phyloP scores from a whole-genome alignment of 1,284 basidiomycete genomes.

The Thelephora terrestris region DNA sequence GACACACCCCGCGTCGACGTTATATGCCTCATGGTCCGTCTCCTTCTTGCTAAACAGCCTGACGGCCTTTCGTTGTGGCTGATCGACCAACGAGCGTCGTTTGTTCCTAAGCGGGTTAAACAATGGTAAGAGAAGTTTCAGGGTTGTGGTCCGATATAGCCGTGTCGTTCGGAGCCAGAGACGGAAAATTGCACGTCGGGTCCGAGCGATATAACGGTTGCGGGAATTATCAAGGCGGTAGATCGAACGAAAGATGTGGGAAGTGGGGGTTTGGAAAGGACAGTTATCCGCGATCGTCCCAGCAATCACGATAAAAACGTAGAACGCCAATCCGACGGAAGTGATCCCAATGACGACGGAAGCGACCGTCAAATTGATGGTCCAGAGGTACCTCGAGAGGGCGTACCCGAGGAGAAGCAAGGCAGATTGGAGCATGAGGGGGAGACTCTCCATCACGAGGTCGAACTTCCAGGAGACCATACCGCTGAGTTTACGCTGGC shows the following conservation, averaged over 20 bases:
- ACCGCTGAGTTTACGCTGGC: background rate
- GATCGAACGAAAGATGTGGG: background rate
- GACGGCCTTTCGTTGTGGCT: background rate
- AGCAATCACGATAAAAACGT: background rate
- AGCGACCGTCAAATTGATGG: conserved; percentile 1
- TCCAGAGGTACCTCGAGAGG: conserved; percentile 2
- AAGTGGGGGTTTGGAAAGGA: conserved; percentile 4
- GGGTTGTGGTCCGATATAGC: background rate
- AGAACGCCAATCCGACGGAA: background rate
- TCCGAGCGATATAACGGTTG: background rate
- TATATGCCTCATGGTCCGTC: background rate
- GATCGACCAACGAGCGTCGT: background rate
- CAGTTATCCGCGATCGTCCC: background rate
- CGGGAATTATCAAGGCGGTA: background rate
- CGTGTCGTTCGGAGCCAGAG: background rate
- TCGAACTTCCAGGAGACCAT: conserved; percentile 3
- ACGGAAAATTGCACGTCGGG: background rate
- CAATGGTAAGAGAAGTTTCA: background rate
- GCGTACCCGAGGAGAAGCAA: conserved; percentile 2
- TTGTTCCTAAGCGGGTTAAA: background rate
- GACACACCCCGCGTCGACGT: background rate
- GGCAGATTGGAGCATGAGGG: conserved; percentile 2
- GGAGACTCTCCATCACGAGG: conserved; percentile 1
- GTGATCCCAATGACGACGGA: background rate
- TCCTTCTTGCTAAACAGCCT: background rate